Base-by-base conservation (phyloP, 306 rosid species). In the Glycine tomentella region DNA sequence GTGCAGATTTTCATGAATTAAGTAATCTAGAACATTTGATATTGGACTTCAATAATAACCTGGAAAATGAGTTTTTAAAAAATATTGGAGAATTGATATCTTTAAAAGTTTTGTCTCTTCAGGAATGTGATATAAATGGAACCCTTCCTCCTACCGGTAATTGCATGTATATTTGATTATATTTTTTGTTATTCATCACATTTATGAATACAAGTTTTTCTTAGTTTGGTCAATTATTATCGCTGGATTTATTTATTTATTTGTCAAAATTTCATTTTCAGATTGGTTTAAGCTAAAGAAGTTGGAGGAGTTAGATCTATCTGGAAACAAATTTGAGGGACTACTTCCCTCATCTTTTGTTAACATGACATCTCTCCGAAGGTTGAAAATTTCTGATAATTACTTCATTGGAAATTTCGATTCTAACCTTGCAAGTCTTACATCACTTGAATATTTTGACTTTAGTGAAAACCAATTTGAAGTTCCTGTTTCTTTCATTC, bases 401-500 rank as follows among this genome's bases (percentile, higher is more conserved):
- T 0, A 4, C 4, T 34, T 34, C 3, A 34, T 3, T 34, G 38
- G 38, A 34, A 34, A 34, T 34, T 34, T 34, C 4, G 38, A 34
- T 34, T 34, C 38, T 34, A 34, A 34, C 38, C 3, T 34, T 34
- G 84, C 75, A 63, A 64, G 61, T 31, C 20, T 81, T 52, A 44
- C 38, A 25, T 81, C 80, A 34, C 84, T 81, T 44, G 70, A 64
- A 65, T 10, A 42, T 73, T 6, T 81, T 52, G 11, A 2, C 17
- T 81, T 34, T 3, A 34, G 0, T 0, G 4, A 3, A 34, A 80
- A 72, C 56, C 66, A 62, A 12, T 72, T 80, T 72, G 48, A 72
- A n/a, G 33, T 80, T 12, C 84, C 67, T 17, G 8, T 44, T 8
- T 72, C 84, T 17, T 40, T 80, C 48, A 7, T 48, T 4, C 45